Evolutionary conservation across 495 filamentous ascomycete species (phyloP).

Genomic region (Penicillium silybi): DNA sequence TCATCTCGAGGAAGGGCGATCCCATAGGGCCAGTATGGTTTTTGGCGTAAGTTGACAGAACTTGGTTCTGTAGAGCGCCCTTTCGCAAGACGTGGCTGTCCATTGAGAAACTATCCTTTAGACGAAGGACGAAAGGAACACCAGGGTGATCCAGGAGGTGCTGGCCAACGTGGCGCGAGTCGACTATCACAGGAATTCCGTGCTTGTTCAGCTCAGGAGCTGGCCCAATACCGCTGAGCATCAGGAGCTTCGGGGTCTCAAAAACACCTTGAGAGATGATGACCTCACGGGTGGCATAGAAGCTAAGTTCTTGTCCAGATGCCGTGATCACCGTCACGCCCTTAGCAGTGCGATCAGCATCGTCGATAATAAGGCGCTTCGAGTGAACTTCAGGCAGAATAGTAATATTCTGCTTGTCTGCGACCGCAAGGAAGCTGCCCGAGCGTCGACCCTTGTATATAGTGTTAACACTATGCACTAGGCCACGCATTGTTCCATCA

Average conservation of each 20-base stretch:
- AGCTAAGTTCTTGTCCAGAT: slow-evolving; percentile 3
- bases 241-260: slow-evolving; percentile 59
- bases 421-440: slow-evolving; percentile 41
- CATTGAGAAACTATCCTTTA: slow-evolving; percentile 46
- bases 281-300: slow-evolving; percentile 40
- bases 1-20: slow-evolving; percentile 46
- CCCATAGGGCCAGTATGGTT: slow-evolving; percentile 40
- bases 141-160: slow-evolving; percentile 54
- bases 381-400: slow-evolving; percentile 39
- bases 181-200: slow-evolving; percentile 43
- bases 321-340: slow-evolving; percentile 44
- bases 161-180: slow-evolving; percentile 54
- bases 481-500: slow-evolving; percentile 47
- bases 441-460: slow-evolving; percentile 53
- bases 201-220: slow-evolving; percentile 36
- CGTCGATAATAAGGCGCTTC: slow-evolving; percentile 46
- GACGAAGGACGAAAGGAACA: slow-evolving; percentile 43
- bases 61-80: slow-evolving; percentile 9
- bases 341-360: slow-evolving; percentile 13
- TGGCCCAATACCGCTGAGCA: slow-evolving; percentile 58
- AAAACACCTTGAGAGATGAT: slow-evolving; percentile 57
- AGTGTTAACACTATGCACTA: slow-evolving; percentile 45
- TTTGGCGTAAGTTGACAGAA: slow-evolving; percentile 37
- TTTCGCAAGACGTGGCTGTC: slow-evolving; percentile 46
- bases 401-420: slow-evolving; percentile 47